Percentiles rank a stretch among this genome's conserved stretches.
Conservation (phyloP, 805 yeast genomes). For the Kodamaea fukazawae region DNA sequence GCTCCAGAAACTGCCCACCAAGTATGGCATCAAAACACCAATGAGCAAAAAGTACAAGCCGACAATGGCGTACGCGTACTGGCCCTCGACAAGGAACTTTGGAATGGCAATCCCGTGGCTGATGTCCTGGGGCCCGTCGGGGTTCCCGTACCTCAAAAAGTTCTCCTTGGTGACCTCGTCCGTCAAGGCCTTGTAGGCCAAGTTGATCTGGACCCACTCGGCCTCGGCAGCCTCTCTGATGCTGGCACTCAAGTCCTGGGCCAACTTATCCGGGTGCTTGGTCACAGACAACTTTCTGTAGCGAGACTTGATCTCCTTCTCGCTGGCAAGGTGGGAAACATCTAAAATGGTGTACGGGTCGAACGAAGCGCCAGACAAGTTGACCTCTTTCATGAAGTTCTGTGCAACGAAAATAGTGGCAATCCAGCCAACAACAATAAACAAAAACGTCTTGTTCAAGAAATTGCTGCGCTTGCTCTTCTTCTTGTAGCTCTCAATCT, state of each 20-base stretch:
- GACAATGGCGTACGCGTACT: slow-evolving; percentile 63
- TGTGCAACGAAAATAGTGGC: slow-evolving; percentile 41
- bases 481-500: slow-evolving; percentile 24
- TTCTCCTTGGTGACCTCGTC: slow-evolving; percentile 84
- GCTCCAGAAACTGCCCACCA: slow-evolving; percentile 90
- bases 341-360: slow-evolving; percentile 92
- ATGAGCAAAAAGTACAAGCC: slow-evolving; percentile 64
- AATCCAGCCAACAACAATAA: slow-evolving; percentile 59
- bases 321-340: slow-evolving; percentile 62
- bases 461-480: slow-evolving; percentile 30
- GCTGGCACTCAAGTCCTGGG: slow-evolving; percentile 56
- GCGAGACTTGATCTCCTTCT: slow-evolving; percentile 72
- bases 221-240: slow-evolving; percentile 64
- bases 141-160: slow-evolving; percentile 87
- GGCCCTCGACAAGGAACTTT: slow-evolving; percentile 81
- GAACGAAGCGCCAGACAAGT: slow-evolving; percentile 48
- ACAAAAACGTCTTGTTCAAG: slow-evolving; percentile 35
- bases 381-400: slow-evolving; percentile 43
- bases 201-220: slow-evolving; percentile 73
- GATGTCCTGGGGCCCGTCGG: slow-evolving; percentile 93
- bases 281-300: slow-evolving; percentile 85
- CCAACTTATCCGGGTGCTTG: slow-evolving; percentile 91
- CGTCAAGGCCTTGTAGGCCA: slow-evolving; percentile 93
- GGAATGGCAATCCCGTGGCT: slow-evolving; percentile 96
- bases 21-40: slow-evolving; percentile 73